Evolutionary conservation across 1,284 basidiomycete species (phyloP).

Genomic region (Cutaneotrichosporon cavernicola): DNA sequence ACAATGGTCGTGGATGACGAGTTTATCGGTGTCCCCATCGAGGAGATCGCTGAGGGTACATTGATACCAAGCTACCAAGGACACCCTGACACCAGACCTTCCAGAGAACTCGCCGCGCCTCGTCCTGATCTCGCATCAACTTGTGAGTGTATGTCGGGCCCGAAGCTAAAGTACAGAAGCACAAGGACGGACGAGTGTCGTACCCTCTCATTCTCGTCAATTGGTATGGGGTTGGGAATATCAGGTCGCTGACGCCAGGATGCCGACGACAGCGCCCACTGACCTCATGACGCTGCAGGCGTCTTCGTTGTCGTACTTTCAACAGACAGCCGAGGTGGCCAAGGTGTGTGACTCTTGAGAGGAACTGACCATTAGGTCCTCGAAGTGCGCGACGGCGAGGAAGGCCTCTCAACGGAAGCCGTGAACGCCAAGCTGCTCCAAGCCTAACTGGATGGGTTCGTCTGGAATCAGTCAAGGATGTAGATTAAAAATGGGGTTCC

Average conservation of each 20-base stretch:
- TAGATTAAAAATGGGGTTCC: not conserved
- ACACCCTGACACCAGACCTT: constrained; percentile 61
- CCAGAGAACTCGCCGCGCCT: constrained; percentile 88
- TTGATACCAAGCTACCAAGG: not conserved
- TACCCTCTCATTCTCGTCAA: constrained; percentile 81
- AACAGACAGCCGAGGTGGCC: constrained; percentile 58
- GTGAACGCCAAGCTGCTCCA: constrained; percentile 65
- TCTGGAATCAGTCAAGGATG: not conserved
- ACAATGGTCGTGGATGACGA: constrained; percentile 78
- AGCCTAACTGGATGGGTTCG: not conserved
- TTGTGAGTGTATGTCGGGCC: constrained; percentile 48
- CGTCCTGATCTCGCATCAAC: constrained; percentile 77
- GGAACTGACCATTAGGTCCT: constrained; percentile 57
- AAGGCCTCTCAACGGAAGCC: constrained; percentile 68
- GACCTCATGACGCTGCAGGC: constrained; percentile 78
- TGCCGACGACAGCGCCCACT: constrained; percentile 70
- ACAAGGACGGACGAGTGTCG: constrained; percentile 78
- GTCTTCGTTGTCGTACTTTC: constrained; percentile 74
- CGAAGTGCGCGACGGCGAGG: constrained; percentile 75
- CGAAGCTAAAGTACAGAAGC: constrained; percentile 53
- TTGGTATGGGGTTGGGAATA: constrained; percentile 58
- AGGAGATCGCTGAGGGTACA: constrained; percentile 79
- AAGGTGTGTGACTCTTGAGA: constrained; percentile 36
- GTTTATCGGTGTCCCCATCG: constrained; percentile 70
- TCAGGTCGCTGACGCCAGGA: constrained; percentile 33